Base-by-base conservation (phyloP, 805 yeast genomes). In the Metschnikowia amazonensis region DNA sequence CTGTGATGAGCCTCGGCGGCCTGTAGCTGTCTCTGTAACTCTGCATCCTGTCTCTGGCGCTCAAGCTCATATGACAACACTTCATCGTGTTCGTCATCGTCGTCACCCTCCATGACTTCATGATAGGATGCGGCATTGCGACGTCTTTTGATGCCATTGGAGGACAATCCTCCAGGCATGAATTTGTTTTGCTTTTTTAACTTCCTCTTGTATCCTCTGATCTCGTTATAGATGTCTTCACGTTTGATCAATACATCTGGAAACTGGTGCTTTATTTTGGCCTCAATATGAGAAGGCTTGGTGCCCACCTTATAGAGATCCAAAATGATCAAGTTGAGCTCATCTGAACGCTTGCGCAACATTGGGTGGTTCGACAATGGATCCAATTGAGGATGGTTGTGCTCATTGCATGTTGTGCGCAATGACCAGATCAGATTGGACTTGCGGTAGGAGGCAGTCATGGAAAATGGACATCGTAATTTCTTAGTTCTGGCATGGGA, bases 151-250 rank as follows among this genome's bases (percentile, higher is more conserved):
- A 42, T 46, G 33, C 43, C 48, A 44, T 40, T 36, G 36, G 43
- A 39, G 39, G 50, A 41, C 44, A 51, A 43, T 28, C 44, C 44
- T 4, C 47, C 35, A 3, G 53, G 47, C 38, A 58, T 49, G 45
- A 53, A 66, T 31, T 70, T 60, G 43, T 58, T 61, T 52, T 66
- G 75, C 52, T 67, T 67, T 62, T 70, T 70, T 50, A 71, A 65
- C 57, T 75, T 76, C 50, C 80, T 69, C 58, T 77, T 77, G 61
- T 76, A 71, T 16, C 80, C 80, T 44, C 82, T 60, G 55, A 77
- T 76, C 54, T 77, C 81, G 58, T 77, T 77, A 59, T 77, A 77
- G 45, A 77, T 77, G 57, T 77, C 82, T 56, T 77, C 82, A 46
- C 82, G 65, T 60, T 77, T 77, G 52, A 77, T 76, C 35, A 76